Conservation (phyloP, 768 basidiomycete species). For the Xerocomellus intermedius region DNA sequence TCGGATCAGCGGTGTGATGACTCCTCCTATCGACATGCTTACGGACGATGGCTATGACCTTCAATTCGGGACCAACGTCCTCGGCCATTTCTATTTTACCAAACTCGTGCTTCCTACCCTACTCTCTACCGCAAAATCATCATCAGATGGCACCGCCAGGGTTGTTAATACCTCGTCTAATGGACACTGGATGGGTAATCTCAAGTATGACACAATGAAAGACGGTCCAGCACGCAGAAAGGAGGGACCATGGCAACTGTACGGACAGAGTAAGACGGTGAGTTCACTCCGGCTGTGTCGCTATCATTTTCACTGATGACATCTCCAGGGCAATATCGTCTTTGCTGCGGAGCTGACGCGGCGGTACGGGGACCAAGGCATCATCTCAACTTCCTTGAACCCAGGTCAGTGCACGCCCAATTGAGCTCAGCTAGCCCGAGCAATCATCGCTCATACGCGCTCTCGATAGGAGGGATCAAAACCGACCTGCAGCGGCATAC, state of each 20-base stretch:
- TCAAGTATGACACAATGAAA: slow-evolving; percentile 29
- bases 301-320: neutral
- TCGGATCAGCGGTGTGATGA: slow-evolving; percentile 33
- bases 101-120: slow-evolving; percentile 36
- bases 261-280: slow-evolving; percentile 35
- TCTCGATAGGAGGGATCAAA: slow-evolving; percentile 7
- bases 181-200: slow-evolving; percentile 19
- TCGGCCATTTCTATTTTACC: slow-evolving; percentile 38
- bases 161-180: slow-evolving; percentile 37
- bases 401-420: slow-evolving; percentile 31
- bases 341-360: slow-evolving; percentile 43
- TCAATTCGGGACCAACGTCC: slow-evolving; percentile 40
- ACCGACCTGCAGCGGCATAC: slow-evolving; percentile 27
- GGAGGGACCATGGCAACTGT: neutral
- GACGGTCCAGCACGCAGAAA: slow-evolving; percentile 26
- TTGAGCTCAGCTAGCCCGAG: neutral
- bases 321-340: slow-evolving; percentile 41
- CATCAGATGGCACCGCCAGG: slow-evolving; percentile 33
- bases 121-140: slow-evolving; percentile 27
- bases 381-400: slow-evolving; percentile 43
- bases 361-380: slow-evolving; percentile 43
- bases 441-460: neutral
- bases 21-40: slow-evolving; percentile 25
- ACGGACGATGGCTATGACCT: slow-evolving; percentile 43
- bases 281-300: neutral